Evolutionary conservation across 768 basidiomycete species (phyloP).

Genomic region (Lactarius indigo): DNA sequence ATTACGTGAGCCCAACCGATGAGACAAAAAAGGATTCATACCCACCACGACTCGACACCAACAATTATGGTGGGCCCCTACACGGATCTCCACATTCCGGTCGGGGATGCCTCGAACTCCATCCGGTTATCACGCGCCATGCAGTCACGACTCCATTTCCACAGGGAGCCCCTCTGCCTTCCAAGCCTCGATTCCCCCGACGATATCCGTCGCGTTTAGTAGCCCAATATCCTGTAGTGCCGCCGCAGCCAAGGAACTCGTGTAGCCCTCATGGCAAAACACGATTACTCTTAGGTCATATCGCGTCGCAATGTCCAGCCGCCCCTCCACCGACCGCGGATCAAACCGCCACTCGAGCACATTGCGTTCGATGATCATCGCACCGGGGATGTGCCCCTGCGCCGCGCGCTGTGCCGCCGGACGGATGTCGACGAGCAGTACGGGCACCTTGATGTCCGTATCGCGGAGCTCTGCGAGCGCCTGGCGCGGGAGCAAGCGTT

Average conservation of each 20-base stretch:
- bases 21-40: background rate
- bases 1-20: slow-evolving; percentile 3
- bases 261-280: slow-evolving; percentile 70
- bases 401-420: slow-evolving; percentile 54
- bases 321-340: slow-evolving; percentile 50
- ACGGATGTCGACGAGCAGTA: slow-evolving; percentile 76
- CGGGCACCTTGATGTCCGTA: slow-evolving; percentile 49
- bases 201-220: slow-evolving; percentile 71
- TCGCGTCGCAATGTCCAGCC: slow-evolving; percentile 64
- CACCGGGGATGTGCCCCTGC: slow-evolving; percentile 60
- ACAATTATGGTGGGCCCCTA: background rate
- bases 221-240: slow-evolving; percentile 67
- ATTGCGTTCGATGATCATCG: slow-evolving; percentile 73
- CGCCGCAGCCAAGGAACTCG: slow-evolving; percentile 69
- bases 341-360: slow-evolving; percentile 80
- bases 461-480: slow-evolving; percentile 58
- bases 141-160: slow-evolving; percentile 19
- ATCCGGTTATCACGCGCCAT: background rate
- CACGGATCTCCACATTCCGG: background rate
- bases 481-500: slow-evolving; percentile 56
- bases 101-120: background rate
- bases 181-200: slow-evolving; percentile 75
- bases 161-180: slow-evolving; percentile 60
- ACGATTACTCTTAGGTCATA: slow-evolving; percentile 74
- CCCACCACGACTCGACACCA: slow-evolving; percentile 8